Conservation (phyloP, 352 stramenopile genomes). For the Globisporangium iwayamae region DNA sequence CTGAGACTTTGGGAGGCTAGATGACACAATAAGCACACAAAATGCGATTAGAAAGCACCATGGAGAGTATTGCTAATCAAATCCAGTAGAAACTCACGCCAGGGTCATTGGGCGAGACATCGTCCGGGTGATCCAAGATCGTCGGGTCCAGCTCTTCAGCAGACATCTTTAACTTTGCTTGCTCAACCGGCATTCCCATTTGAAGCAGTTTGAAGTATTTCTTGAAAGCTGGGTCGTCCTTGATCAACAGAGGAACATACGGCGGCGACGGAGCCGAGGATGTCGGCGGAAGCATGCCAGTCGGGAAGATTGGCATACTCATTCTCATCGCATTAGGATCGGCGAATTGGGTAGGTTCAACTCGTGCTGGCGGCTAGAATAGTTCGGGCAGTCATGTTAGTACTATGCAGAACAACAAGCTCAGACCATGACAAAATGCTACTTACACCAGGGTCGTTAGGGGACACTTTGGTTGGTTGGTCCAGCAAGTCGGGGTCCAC, state of each 20-base stretch:
- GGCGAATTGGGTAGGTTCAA: neutral
- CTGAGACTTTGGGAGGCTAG: conserved; percentile 35
- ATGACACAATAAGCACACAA: conserved; percentile 2
- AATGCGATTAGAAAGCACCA: conserved; percentile 1
- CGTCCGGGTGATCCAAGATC: conserved; percentile 66
- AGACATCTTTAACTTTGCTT: conserved; percentile 84
- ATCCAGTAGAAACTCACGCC: conserved; percentile 41
- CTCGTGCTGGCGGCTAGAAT: conserved; percentile 22
- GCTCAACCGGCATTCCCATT: conserved; percentile 81
- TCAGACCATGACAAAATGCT: neutral
- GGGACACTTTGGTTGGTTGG: conserved; percentile 53
- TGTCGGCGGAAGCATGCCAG: conserved; percentile 20
- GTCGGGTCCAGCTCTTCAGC: conserved; percentile 57
- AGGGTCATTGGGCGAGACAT: conserved; percentile 75
- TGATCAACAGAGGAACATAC: conserved; percentile 72
- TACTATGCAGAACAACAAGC: neutral
- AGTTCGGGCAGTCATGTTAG: neutral
- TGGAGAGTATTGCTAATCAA: neutral
- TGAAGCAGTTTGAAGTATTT: conserved; percentile 84
- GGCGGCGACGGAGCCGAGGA: conserved; percentile 17
- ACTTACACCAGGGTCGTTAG: conserved; percentile 79
- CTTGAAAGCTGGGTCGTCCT: conserved; percentile 63
- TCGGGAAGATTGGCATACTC: conserved; percentile 27
- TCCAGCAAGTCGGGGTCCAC: conserved; percentile 66
- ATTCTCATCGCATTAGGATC: conserved; percentile 16